Conservation (phyloP, 2,329 filamentous ascomycete genomes). For the Hypoxylon sp. region DNA sequence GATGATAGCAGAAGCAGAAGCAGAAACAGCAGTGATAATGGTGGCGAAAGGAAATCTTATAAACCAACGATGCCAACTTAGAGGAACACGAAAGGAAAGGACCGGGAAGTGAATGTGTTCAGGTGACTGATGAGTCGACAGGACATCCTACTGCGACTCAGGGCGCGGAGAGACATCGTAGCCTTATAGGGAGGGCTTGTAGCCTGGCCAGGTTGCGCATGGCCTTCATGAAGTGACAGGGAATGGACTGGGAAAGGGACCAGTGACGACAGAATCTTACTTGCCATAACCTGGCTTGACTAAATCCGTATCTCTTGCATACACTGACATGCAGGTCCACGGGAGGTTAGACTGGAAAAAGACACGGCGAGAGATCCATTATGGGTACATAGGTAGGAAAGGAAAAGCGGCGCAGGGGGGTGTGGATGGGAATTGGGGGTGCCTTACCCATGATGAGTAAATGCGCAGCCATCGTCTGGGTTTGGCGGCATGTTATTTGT, state of each 20-base stretch:
- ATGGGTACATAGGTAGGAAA: constrained; percentile 23
- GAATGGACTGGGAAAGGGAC: constrained; percentile 41
- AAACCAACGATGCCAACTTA: constrained; percentile 40
- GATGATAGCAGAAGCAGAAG: constrained; percentile 27
- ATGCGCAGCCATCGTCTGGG: constrained; percentile 38
- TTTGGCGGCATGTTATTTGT: constrained; percentile 29
- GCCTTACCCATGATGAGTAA: constrained; percentile 41
- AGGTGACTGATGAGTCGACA: constrained; percentile 46
- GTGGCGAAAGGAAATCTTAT: constrained; percentile 37
- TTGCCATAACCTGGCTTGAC: constrained; percentile 39
- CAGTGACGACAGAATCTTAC: constrained; percentile 44
- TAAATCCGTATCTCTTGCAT: constrained; percentile 41
- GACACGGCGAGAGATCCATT: constrained; percentile 29
- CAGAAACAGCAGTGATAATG: constrained; percentile 10
- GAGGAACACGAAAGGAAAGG: constrained; percentile 42
- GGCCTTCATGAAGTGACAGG: constrained; percentile 28
- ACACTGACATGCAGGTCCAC: constrained; percentile 33
- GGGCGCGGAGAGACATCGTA: constrained; percentile 56
- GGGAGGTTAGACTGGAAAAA: constrained; percentile 26
- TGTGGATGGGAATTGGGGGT: constrained; percentile 34
- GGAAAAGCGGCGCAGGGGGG: constrained; percentile 37
- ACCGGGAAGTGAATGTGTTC: constrained; percentile 40
- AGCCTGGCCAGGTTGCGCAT: constrained; percentile 48
- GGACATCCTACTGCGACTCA: constrained; percentile 35
- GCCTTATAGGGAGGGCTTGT: constrained; percentile 62